Evolutionary conservation across 2,329 filamentous ascomycete species (phyloP).

Genomic region (Sclerotiophoma versabilis): DNA sequence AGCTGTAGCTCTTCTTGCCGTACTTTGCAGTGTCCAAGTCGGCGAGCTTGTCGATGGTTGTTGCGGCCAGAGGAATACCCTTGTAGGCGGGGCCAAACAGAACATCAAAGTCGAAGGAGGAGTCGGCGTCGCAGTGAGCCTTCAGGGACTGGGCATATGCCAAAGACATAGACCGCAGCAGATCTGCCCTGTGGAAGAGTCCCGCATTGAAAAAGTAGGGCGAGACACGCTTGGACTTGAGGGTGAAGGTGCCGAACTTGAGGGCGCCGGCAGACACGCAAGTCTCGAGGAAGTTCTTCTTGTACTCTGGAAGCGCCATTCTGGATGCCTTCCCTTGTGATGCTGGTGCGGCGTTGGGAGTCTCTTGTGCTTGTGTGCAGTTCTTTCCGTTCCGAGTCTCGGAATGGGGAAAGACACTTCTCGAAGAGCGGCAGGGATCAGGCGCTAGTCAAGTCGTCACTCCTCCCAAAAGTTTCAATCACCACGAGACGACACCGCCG

Average conservation of each 20-base stretch:
- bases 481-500: conserved; percentile 25
- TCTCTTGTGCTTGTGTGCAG: background rate
- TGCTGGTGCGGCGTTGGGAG: conserved; percentile 1
- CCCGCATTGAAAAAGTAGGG: conserved; percentile 99
- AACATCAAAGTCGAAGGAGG: conserved; percentile 74
- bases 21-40: conserved; percentile 72
- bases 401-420: conserved; percentile 31
- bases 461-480: conserved; percentile 47
- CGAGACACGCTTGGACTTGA: conserved; percentile 89
- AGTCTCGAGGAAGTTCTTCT: conserved; percentile 74
- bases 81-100: conserved; percentile 97
- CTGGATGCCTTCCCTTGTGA: background rate
- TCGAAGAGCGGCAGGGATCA: conserved; percentile 19
- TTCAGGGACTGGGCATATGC: conserved; percentile 76
- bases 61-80: conserved; percentile 87
- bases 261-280: conserved; percentile 74
- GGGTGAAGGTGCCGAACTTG: conserved; percentile 82
- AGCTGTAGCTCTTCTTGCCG: conserved; percentile 78
- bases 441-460: conserved; percentile 23
- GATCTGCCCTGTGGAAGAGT: conserved; percentile 81
- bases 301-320: conserved; percentile 54
- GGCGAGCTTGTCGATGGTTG: conserved; percentile 77
- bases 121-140: conserved; percentile 51
- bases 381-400: conserved; percentile 39
- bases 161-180: conserved; percentile 77